These are phyloP conservation scores for Phytophthora idaei DNA, from an alignment of 352 stramenopile species.

Conservation along the genomic window DNA sequence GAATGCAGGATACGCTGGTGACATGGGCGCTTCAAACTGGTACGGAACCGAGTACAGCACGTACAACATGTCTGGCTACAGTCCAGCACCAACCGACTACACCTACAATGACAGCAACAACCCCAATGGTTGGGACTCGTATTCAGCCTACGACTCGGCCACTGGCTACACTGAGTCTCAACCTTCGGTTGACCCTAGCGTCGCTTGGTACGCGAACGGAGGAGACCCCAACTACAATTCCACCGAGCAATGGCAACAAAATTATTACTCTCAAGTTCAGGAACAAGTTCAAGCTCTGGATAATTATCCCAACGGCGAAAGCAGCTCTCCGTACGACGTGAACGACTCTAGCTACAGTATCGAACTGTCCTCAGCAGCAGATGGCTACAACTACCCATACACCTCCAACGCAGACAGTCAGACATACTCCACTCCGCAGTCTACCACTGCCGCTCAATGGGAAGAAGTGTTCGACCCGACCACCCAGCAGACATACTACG, in stretches of 20 bases:
- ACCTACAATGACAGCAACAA: conserved; percentile 16
- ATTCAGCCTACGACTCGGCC: conserved; percentile 1
- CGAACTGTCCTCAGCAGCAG: conserved; percentile 4
- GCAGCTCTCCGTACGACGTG: conserved; percentile 11
- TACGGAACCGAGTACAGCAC: conserved; percentile 34
- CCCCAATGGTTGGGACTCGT: neutral
- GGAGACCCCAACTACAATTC: neutral
- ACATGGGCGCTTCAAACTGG: conserved; percentile 14
- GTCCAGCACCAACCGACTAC: conserved; percentile 11
- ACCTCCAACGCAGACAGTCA: neutral
- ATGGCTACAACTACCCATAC: conserved; percentile 3
- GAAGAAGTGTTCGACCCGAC: conserved; percentile 71
- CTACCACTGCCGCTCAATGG: conserved; percentile 32
- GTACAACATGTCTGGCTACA: conserved; percentile 35
- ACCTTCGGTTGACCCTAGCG: conserved; percentile 7
- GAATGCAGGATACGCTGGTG: conserved; percentile 15
- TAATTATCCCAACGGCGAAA: neutral
- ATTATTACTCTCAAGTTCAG: conserved; percentile 8
- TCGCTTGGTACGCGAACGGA: conserved; percentile 5
- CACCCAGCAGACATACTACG: conserved; percentile 62
- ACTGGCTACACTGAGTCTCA: conserved; percentile 6
- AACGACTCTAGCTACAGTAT: conserved; percentile 18
- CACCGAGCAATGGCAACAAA: conserved; percentile 16
- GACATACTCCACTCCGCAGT: neutral
- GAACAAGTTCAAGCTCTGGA: neutral